Base-by-base conservation (phyloP, 2,329 filamentous ascomycete genomes). In the Cordyceps militaris region DNA sequence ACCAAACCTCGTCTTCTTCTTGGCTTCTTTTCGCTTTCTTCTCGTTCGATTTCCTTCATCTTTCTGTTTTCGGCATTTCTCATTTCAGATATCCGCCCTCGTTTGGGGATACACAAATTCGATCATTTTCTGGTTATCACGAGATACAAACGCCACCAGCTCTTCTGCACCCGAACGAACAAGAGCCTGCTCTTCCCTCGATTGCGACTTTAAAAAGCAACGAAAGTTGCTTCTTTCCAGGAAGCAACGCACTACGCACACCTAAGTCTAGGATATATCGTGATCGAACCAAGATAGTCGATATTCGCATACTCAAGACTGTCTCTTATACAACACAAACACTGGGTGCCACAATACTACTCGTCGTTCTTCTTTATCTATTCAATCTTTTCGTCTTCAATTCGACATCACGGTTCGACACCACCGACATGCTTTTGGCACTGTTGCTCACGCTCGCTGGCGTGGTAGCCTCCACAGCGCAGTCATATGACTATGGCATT, bases 401-500 rank as follows among this genome's bases (percentile, higher is more conserved):
- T 30, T 40, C 10, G 14, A 5, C 28, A 52, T 30, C 16, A 10
- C 24, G 10, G 10, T 14, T 52, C 16, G n/a, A 10, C 8, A 24
- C 16, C 32, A 6, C 40, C 30, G 36, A 36, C 30, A 53, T 58
- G 56, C 19, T 21, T 26, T 38, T 26, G 23, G 28, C 23, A 19
- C 14, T 58, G 21, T 19, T 52, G 26, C 49, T 58, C 16, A 26
- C 48, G 13, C n/a, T 48, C 10, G 42, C 26, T 16, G 40, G 48
- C 11, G 32, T 40, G 24, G 42, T 36, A n/a, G 42, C 56, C 23
- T 38, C 48, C 23, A 26, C 32, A 10, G 64, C 65, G n/a, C 65
- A 68, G 23, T 54, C 67, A 24, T 83, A 83, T 62, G 67, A 82
- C 63, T 83, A 81, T 64, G 79, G 79, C n/a, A 71, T 75, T 54